Percentiles rank a stretch among this genome's conserved stretches.
Evolutionary conservation across 139 green algal genomes (phyloP).

Genomic region (Chlorella sp.): DNA sequence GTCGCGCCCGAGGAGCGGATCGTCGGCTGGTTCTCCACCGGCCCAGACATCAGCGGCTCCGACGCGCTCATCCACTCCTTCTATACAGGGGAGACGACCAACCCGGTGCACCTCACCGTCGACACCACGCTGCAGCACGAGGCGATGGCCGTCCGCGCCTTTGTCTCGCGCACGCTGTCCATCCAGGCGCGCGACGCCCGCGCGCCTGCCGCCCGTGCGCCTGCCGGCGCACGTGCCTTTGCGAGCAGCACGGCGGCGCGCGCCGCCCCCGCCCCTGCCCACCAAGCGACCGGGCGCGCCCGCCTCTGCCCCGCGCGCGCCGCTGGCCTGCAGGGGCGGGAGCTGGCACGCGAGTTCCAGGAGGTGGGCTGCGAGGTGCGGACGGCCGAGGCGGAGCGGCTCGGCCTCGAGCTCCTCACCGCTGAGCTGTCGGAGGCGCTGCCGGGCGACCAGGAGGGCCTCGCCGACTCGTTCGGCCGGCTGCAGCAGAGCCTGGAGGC

Average conservation of each 20-base stretch:
- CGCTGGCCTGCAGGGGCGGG: conserved; percentile 6
- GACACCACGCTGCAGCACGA: conserved; percentile 76
- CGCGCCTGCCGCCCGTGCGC: too few species aligned
- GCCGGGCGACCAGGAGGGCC: conserved; percentile 70
- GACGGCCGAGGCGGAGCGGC: conserved; percentile 76
- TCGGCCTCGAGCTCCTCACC: conserved; percentile 27
- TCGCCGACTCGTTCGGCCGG: conserved; percentile 61
- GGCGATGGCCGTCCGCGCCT: conserved; percentile 68
- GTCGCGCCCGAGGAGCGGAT: conserved; percentile 86
- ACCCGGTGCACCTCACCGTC: conserved; percentile 82
- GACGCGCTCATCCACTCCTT: conserved; percentile 95
- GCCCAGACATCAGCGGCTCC: conserved; percentile 68
- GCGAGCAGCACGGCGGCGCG: conserved; percentile 54
- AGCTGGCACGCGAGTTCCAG: conserved; percentile 88
- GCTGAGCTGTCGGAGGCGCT: conserved; percentile 30
- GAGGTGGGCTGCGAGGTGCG: conserved; percentile 73
- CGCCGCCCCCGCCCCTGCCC: too few species aligned
- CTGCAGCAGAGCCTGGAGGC: conserved; percentile 67
- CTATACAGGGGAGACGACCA: conserved; percentile 71
- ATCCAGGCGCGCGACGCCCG: conserved; percentile 35
- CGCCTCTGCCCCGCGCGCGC: neutral
- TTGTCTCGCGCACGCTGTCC: conserved; percentile 65
- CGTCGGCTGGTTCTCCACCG: conserved; percentile 95
- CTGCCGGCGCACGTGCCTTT: too few species aligned
- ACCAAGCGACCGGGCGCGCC: too few species aligned